A percentile compares a stretch with the other conserved stretches of the same genome.
Conservation (phyloP, 208 protist species). For the Crithidia fasciculata region DNA sequence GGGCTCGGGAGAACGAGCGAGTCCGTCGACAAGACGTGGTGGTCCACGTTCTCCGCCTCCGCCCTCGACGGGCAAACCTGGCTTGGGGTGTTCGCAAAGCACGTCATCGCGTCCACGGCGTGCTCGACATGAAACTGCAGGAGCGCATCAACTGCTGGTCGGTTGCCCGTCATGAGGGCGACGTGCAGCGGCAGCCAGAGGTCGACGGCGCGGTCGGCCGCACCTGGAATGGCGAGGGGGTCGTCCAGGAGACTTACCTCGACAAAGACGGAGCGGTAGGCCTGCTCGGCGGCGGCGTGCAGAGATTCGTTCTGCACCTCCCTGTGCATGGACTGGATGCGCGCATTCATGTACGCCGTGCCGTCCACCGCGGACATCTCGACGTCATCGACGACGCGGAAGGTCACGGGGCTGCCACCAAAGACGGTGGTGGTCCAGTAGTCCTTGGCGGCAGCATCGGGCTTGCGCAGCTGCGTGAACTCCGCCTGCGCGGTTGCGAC, state of each 20-base stretch:
- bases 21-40: not conserved
- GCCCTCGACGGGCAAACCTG: not conserved
- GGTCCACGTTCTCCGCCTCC: not conserved
- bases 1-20: not conserved
- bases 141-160: conserved; percentile 32
- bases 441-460: conserved; percentile 24
- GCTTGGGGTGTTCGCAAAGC: conserved; percentile 24
- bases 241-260: conserved; percentile 72
- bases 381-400: conserved; percentile 42
- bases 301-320: conserved; percentile 27
- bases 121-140: conserved; percentile 71
- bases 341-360: conserved; percentile 12
- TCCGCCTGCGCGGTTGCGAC: conserved; percentile 11
- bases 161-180: conserved; percentile 61
- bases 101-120: conserved; percentile 41
- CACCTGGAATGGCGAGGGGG: conserved; percentile 39
- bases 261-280: conserved; percentile 63
- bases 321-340: conserved; percentile 22
- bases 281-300: conserved; percentile 26
- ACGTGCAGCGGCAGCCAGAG: conserved; percentile 75
- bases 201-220: conserved; percentile 48
- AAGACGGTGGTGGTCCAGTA: conserved; percentile 44
- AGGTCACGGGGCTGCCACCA: conserved; percentile 39
- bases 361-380: conserved; percentile 30
- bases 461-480: conserved; percentile 32